Conservation (phyloP, 345 rosid genomes). For the Populus simonii region DNA sequence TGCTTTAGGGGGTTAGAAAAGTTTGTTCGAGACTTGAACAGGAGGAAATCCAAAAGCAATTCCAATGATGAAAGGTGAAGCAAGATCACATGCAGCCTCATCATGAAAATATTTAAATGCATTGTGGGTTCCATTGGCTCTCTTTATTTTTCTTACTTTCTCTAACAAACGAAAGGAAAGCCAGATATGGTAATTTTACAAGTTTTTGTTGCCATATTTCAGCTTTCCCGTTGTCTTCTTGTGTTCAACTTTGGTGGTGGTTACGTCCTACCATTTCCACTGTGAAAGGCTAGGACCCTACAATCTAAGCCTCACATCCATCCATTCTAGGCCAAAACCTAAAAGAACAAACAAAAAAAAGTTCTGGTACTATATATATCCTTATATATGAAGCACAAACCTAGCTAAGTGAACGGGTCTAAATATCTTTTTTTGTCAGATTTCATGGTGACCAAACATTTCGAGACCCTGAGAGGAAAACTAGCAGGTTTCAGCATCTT, state of each 20-base stretch:
- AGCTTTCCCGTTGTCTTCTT: slow-evolving; percentile 16
- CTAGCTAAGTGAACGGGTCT: neutral
- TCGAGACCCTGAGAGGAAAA: slow-evolving; percentile 31
- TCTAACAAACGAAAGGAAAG: slow-evolving; percentile 21
- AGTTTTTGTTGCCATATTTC: neutral
- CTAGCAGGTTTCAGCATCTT: slow-evolving; percentile 43
- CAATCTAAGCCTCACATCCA: slow-evolving; percentile 22
- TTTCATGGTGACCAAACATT: slow-evolving; percentile 40
- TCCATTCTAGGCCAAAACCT: slow-evolving; percentile 7
- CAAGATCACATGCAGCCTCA: slow-evolving; percentile 42
- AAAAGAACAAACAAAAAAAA: neutral
- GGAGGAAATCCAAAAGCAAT: slow-evolving; percentile 26
- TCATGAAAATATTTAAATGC: slow-evolving; percentile 26
- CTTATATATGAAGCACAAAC: neutral
- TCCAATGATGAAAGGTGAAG: slow-evolving; percentile 45
- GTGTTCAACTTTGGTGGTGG: slow-evolving; percentile 26
- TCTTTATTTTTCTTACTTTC: slow-evolving; percentile 6
- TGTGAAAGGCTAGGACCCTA: slow-evolving; percentile 9
- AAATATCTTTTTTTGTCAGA: slow-evolving; percentile 19
- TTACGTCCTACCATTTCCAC: slow-evolving; percentile 19
- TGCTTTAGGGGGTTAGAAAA: slow-evolving; percentile 16
- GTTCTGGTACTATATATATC: neutral
- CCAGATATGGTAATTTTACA: slow-evolving; percentile 10
- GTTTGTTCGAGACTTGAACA: slow-evolving; percentile 30
- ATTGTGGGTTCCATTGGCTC: slow-evolving; percentile 8